Conservation (phyloP, 2,329 filamentous ascomycete species). For the Endothia cerciana region DNA sequence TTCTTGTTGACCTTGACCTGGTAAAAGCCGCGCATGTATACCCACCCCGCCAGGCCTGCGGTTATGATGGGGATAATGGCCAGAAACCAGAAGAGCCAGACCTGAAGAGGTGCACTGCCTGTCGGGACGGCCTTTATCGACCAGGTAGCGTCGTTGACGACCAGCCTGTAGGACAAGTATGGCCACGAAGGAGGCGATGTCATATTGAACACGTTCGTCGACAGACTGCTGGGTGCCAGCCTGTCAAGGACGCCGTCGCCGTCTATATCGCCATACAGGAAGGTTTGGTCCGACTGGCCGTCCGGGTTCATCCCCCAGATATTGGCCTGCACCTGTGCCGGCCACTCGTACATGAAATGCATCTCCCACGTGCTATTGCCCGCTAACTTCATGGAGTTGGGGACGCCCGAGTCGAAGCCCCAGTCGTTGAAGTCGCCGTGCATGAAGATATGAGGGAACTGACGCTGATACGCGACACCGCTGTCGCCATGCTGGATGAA, state of each 20-base stretch:
- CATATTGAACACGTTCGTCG: conserved; percentile 59
- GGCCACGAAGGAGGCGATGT: conserved; percentile 56
- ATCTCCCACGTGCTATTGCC: conserved; percentile 58
- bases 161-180: conserved; percentile 57
- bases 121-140: conserved; percentile 55
- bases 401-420: conserved; percentile 62
- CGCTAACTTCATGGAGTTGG: conserved; percentile 52
- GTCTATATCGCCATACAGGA: conserved; percentile 63
- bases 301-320: conserved; percentile 68
- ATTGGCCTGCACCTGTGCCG: conserved; percentile 62
- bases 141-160: conserved; percentile 57
- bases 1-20: conserved; percentile 61
- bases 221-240: conserved; percentile 60
- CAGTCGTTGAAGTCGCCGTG: conserved; percentile 65
- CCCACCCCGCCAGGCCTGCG: conserved; percentile 54
- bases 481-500: conserved; percentile 62
- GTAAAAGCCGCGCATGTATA: conserved; percentile 60
- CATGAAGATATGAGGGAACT: conserved; percentile 65
- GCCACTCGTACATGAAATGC: conserved; percentile 66
- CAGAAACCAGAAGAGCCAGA: conserved; percentile 57
- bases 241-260: conserved; percentile 62
- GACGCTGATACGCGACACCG: conserved; percentile 45
- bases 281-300: conserved; percentile 61
- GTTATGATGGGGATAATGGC: conserved; percentile 55
- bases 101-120: conserved; percentile 56